These are phyloP conservation scores for Ligustrum vulgare DNA, from an alignment of 257 asterid species.

Conservation along the genomic window DNA sequence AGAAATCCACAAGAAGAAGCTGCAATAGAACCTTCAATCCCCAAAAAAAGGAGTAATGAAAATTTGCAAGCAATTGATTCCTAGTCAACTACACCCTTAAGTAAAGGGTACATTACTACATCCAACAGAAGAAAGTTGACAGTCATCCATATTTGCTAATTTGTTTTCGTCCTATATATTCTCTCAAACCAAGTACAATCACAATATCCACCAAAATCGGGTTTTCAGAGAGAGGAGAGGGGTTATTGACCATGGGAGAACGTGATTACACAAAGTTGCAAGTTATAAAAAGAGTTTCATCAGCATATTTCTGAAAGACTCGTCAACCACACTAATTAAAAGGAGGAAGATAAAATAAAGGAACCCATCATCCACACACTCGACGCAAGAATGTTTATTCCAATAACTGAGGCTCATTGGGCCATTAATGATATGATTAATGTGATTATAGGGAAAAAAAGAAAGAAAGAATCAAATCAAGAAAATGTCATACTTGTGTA, in stretches of 20 bases:
- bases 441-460: not conserved
- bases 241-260: not conserved
- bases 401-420: not conserved
- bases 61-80: not conserved
- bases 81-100: not conserved
- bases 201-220: not conserved
- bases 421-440: not conserved
- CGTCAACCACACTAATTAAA: too few species aligned
- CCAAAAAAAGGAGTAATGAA: not conserved
- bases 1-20: slow-evolving; percentile 15
- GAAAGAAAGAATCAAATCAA: not conserved
- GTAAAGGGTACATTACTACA: not conserved
- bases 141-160: not conserved
- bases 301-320: not conserved
- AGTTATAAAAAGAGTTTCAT: not conserved
- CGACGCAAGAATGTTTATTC: not conserved
- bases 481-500: not conserved
- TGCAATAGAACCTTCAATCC: not conserved
- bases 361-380: too few species aligned
- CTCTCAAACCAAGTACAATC: not conserved
- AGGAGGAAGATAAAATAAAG: too few species aligned
- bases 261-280: not conserved
- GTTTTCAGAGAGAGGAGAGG: not conserved
- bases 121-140: not conserved
- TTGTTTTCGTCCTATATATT: not conserved